These are phyloP conservation scores for Glebionis coronaria DNA, from an alignment of 129 eudicot genomes.

Conservation along the genomic window DNA sequence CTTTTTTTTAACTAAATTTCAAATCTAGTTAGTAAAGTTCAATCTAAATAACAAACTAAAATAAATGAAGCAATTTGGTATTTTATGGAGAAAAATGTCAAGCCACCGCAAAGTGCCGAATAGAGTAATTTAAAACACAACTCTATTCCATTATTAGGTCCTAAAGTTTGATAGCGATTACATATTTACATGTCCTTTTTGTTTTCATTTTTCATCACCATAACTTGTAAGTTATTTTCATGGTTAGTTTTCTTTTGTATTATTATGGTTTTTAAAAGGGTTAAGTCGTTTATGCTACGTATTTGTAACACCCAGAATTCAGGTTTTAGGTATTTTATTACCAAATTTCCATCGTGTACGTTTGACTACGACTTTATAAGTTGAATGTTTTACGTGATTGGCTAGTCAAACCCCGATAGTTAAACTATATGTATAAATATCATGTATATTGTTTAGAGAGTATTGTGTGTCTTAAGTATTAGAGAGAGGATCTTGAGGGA, in stretches of 20 bases:
- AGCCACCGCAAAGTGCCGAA: neutral
- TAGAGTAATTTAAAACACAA: neutral
- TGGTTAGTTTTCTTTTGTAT: neutral
- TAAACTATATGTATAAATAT: no score
- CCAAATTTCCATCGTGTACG: no score
- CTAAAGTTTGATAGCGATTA: slow-evolving; percentile 10
- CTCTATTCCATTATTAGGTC: slow-evolving; percentile 5
- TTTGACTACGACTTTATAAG: no score
- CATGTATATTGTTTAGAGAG: no score
- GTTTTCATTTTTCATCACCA: neutral
- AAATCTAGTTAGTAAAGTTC: neutral
- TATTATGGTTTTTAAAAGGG: neutral
- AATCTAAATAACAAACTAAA: neutral
- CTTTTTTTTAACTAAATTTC: no score
- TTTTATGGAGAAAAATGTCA: slow-evolving; percentile 1
- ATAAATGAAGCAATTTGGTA: neutral
- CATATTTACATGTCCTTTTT: neutral
- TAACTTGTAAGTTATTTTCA: neutral
- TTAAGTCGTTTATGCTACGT: no score
- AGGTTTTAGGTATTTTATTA: no score
- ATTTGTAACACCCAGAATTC: no score
- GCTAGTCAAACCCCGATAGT: no score
- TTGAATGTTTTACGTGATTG: no score
- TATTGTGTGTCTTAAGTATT: no score
- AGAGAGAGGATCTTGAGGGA: no score